phyloP scores from a whole-genome alignment of 345 rosid genomes.

The Isatis tinctoria region DNA sequence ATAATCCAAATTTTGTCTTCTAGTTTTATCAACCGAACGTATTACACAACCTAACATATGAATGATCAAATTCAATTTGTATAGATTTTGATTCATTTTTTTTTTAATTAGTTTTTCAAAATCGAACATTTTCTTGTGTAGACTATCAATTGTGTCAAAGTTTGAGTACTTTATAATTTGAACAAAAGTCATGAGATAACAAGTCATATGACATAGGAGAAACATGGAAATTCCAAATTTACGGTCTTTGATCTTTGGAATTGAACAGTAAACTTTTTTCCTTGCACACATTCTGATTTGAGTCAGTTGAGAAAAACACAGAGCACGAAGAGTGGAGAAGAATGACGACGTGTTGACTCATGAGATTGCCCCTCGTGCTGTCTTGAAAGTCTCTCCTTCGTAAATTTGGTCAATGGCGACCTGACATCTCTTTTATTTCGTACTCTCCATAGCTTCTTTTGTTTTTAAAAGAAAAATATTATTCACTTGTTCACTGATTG shows the following conservation, averaged over 20 bases:
- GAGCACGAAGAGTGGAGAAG: constrained; percentile 14
- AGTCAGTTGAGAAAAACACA: neutral
- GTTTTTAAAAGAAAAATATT: neutral
- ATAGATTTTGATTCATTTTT: neutral
- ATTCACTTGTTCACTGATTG: constrained; percentile 2
- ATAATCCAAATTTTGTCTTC: neutral
- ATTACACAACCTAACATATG: neutral
- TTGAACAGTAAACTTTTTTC: neutral
- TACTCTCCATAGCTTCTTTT: constrained; percentile 5
- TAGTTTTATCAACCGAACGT: neutral
- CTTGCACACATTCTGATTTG: constrained; percentile 14
- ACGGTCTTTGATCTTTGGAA: neutral
- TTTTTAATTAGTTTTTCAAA: neutral
- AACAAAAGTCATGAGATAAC: neutral
- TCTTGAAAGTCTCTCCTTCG: constrained; percentile 21
- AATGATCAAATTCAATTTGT: neutral
- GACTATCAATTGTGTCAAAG: neutral
- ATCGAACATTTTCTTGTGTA: neutral
- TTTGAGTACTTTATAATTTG: neutral
- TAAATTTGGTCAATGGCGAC: constrained; percentile 23
- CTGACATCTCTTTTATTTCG: constrained; percentile 30
- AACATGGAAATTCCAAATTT: neutral
- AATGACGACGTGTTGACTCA: constrained; percentile 16
- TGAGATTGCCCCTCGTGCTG: constrained; percentile 29
- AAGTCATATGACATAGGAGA: neutral